These are phyloP conservation scores for Lunularia cruciata DNA, from an alignment of 225 moss, liverwort and hornwort genomes.

Conservation along the genomic window DNA sequence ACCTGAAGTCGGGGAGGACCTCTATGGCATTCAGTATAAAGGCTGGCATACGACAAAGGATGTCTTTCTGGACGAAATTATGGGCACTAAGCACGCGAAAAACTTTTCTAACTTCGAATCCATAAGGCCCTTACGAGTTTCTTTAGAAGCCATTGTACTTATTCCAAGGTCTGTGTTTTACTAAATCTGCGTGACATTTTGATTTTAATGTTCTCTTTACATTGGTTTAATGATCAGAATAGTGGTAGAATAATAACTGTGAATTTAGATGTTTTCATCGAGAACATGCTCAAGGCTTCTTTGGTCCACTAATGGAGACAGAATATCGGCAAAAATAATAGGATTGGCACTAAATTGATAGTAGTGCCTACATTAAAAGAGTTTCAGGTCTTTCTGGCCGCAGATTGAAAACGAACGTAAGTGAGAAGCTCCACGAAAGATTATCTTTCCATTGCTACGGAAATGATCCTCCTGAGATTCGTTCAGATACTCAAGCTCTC, in stretches of 20 bases:
- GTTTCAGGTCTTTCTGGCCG: no score
- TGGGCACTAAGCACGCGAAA: slow-evolving; percentile 24
- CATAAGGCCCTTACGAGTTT: slow-evolving; percentile 37
- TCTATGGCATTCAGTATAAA: background rate
- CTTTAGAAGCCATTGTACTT: slow-evolving; percentile 34
- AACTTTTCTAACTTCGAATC: slow-evolving; percentile 36
- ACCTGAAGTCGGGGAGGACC: background rate
- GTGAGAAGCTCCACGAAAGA: slow-evolving; percentile 32
- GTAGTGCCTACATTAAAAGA: no score
- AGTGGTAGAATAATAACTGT: no score
- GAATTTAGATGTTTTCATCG: no score
- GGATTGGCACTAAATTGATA: no score
- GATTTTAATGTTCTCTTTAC: no score
- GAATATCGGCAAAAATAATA: no score
- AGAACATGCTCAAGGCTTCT: no score
- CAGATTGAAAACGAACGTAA: slow-evolving; percentile 44
- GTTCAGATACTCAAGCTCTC: slow-evolving; percentile 41
- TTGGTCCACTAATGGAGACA: no score
- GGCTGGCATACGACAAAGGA: background rate
- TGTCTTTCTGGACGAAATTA: slow-evolving; percentile 11
- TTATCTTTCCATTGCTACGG: slow-evolving; percentile 44
- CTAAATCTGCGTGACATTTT: no score
- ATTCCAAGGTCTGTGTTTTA: slow-evolving; percentile 37
- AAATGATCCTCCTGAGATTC: slow-evolving; percentile 37
- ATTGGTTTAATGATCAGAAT: no score